Evolutionary conservation across 805 yeast species (phyloP).

Genomic region (Danielozyma ontarioensis): DNA sequence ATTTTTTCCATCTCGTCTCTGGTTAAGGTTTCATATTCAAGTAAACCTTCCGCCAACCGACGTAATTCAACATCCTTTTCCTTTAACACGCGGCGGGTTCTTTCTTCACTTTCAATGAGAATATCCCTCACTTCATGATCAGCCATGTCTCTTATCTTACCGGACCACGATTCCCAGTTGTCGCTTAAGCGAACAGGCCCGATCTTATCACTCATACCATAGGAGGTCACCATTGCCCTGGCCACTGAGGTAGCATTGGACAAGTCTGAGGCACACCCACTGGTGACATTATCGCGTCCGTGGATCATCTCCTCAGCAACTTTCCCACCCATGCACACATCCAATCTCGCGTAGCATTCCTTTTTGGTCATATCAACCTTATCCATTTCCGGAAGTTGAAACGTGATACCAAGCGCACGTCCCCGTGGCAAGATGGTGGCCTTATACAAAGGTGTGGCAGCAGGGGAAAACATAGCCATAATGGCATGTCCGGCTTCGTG

Average conservation of each 20-base stretch:
- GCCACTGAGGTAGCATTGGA: constrained; percentile 89
- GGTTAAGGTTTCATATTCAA: constrained; percentile 92
- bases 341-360: constrained; percentile 87
- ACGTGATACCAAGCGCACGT: constrained; percentile 91
- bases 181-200: constrained; percentile 91
- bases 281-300: constrained; percentile 88
- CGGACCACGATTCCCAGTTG: constrained; percentile 94
- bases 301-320: constrained; percentile 91
- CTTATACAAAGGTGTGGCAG: constrained; percentile 92
- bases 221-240: constrained; percentile 92
- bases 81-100: constrained; percentile 66
- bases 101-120: constrained; percentile 67
- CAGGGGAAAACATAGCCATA: constrained; percentile 91
- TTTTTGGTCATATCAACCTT: constrained; percentile 87
- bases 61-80: constrained; percentile 67
- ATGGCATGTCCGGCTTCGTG: constrained; percentile 99
- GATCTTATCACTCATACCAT: constrained; percentile 91
- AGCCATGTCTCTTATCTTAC: constrained; percentile 79
- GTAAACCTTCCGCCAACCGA: constrained; percentile 85
- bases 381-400: constrained; percentile 97
- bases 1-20: constrained; percentile 86
- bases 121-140: constrained; percentile 85
- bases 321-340: constrained; percentile 99
- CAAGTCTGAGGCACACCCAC: constrained; percentile 93
- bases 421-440: constrained; percentile 98